Evolutionary conservation across 352 stramenopile genomes (phyloP).

Genomic region (Pythium periplocum): DNA sequence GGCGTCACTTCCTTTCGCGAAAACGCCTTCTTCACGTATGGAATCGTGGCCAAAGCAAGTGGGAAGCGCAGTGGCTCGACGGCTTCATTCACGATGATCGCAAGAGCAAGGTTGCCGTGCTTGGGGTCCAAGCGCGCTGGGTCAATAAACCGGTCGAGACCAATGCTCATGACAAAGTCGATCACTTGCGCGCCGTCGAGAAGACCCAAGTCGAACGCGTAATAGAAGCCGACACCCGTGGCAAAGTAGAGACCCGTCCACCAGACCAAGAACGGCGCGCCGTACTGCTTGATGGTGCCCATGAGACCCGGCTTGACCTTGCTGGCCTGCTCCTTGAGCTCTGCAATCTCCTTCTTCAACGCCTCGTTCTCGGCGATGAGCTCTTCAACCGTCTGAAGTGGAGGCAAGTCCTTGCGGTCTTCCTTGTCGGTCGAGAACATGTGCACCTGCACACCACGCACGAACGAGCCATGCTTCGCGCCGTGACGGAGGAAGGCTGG

Average conservation of each 20-base stretch:
- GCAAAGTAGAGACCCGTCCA: constrained; percentile 75
- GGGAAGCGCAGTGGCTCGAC: constrained; percentile 83
- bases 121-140: constrained; percentile 69
- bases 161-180: constrained; percentile 78
- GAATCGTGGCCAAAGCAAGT: constrained; percentile 80
- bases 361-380: constrained; percentile 71
- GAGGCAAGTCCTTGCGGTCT: constrained; percentile 21
- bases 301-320: constrained; percentile 72
- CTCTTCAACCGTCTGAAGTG: constrained; percentile 59
- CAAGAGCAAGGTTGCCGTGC: constrained; percentile 84
- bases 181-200: constrained; percentile 75
- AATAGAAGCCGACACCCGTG: constrained; percentile 70
- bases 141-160: constrained; percentile 76
- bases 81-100: constrained; percentile 82
- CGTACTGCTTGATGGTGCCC: constrained; percentile 77
- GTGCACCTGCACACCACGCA: too few relatives aligned
- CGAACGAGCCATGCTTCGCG: constrained; percentile 2
- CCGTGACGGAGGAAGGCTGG: constrained; percentile 2
- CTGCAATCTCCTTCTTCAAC: constrained; percentile 64
- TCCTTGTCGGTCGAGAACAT: constrained; percentile 7
- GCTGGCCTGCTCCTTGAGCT: constrained; percentile 46
- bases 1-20: constrained; percentile 22
- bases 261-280: constrained; percentile 79
- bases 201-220: constrained; percentile 63
- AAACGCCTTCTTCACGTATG: constrained; percentile 69